Conservation (phyloP, 495 filamentous ascomycete genomes). For the Talaromyces trachyspermus region DNA sequence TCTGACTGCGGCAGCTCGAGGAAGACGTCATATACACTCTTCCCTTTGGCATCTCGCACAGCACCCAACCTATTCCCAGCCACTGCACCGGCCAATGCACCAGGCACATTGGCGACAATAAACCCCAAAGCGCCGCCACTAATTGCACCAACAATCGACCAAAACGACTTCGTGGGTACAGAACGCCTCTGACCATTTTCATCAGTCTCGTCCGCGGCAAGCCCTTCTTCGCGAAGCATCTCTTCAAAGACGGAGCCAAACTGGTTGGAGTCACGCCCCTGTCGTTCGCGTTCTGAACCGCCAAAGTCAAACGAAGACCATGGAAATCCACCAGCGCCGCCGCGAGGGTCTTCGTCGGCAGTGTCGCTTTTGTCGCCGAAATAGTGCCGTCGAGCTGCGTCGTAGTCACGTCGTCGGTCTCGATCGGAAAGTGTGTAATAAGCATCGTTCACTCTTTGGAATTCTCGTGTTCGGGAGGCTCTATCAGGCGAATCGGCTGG, state of each 20-base stretch:
- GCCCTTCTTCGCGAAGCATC: slow-evolving; percentile 90
- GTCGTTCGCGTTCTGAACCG: slow-evolving; percentile 25
- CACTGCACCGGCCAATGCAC: slow-evolving; percentile 81
- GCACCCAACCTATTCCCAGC: slow-evolving; percentile 87
- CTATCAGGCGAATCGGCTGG: slow-evolving; percentile 79
- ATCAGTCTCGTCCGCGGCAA: slow-evolving; percentile 52
- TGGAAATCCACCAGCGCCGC: slow-evolving; percentile 43
- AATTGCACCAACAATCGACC: slow-evolving; percentile 75
- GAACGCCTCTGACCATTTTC: slow-evolving; percentile 18
- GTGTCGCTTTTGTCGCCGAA: slow-evolving; percentile 43
- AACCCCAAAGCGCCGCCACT: slow-evolving; percentile 90
- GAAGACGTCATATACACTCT: slow-evolving; percentile 92
- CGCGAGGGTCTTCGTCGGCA: slow-evolving; percentile 51
- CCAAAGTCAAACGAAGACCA: slow-evolving; percentile 59
- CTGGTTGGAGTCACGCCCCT: slow-evolving; percentile 60
- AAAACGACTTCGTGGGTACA: slow-evolving; percentile 66
- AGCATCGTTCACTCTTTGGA: slow-evolving; percentile 95
- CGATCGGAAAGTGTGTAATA: slow-evolving; percentile 92
- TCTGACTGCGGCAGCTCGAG: slow-evolving; percentile 72
- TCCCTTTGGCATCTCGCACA: slow-evolving; percentile 80
- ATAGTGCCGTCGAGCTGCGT: slow-evolving; percentile 55
- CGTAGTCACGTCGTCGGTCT: slow-evolving; percentile 77
- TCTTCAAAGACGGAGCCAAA: slow-evolving; percentile 94
- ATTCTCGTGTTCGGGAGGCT: slow-evolving; percentile 72
- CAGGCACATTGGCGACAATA: slow-evolving; percentile 87